Conservation (phyloP, 345 rosid species). For the Populus ilicifolia region DNA sequence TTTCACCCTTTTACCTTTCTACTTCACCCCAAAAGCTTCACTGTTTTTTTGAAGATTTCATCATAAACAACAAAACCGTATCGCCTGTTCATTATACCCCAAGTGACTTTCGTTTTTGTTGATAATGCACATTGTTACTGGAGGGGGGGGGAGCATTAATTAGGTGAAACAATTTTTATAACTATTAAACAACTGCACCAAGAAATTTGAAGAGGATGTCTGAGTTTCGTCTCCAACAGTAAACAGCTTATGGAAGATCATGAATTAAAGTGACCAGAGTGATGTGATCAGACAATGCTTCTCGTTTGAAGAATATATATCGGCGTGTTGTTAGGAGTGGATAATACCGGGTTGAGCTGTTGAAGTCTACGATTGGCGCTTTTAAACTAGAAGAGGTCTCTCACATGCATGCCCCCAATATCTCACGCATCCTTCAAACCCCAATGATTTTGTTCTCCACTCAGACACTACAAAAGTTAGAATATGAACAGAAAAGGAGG, state of each 20-base stretch:
- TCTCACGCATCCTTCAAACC: conserved; percentile 37
- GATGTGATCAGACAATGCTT: not conserved
- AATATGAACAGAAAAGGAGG: conserved; percentile 7
- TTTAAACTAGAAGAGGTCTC: conserved; percentile 33
- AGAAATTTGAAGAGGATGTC: not conserved
- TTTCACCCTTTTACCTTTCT: conserved; percentile 24
- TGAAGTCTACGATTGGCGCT: conserved; percentile 15
- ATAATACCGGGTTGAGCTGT: not conserved
- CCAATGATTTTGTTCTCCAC: conserved; percentile 65
- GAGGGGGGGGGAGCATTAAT: no score
- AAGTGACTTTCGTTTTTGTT: conserved; percentile 6
- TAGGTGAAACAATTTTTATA: no score
- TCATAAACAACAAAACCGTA: conserved; percentile 19
- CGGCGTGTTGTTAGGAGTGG: not conserved
- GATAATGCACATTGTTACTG: not conserved
- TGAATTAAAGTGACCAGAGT: not conserved
- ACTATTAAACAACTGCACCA: not conserved
- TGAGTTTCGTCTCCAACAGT: not conserved
- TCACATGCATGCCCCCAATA: conserved; percentile 28
- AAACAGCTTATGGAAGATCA: not conserved
- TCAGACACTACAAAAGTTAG: conserved; percentile 11
- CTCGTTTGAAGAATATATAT: not conserved
- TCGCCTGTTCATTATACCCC: not conserved
- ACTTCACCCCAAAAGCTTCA: conserved; percentile 14
- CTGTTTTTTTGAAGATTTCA: conserved; percentile 7